Percentiles rank a stretch among this genome's conserved stretches.
Evolutionary conservation across 1,139 yeast genomes (phyloP).

Genomic region (Debaryomyces fabryi): DNA sequence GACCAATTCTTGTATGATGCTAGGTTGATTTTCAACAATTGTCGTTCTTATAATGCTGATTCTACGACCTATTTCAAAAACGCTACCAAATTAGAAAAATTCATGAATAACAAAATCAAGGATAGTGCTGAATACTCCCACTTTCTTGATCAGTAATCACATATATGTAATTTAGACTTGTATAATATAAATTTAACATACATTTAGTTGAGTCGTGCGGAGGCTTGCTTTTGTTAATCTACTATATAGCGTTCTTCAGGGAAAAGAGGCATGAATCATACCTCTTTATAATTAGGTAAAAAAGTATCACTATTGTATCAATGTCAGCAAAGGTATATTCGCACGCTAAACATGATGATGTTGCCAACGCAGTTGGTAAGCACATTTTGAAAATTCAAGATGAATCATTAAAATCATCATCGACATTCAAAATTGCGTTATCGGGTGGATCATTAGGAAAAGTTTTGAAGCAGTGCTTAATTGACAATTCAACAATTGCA

Average conservation of each 20-base stretch:
- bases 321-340: constrained; percentile 51
- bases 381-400: constrained; percentile 59
- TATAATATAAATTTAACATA: constrained; percentile 6
- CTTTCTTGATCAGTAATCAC: constrained; percentile 21
- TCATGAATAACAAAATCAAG: constrained; percentile 74
- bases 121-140: constrained; percentile 76
- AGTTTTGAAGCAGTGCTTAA: constrained; percentile 69
- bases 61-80: constrained; percentile 87
- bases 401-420: constrained; percentile 43
- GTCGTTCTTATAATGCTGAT: constrained; percentile 87
- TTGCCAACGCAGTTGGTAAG: constrained; percentile 60
- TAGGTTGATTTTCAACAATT: constrained; percentile 82
- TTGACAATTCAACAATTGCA: constrained; percentile 54
- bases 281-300: background rate
- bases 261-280: background rate
- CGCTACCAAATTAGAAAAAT: constrained; percentile 90
- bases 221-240: background rate
- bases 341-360: constrained; percentile 54
- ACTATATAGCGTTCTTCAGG: background rate
- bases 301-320: background rate
- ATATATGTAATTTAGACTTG: constrained; percentile 6
- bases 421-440: constrained; percentile 71
- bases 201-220: constrained; percentile 3
- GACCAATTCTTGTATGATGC: constrained; percentile 92
- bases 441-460: constrained; percentile 91